A percentile compares a stretch with the other conserved stretches of the same genome.
Evolutionary conservation across 257 asterid species (phyloP).

Genomic region (Fraxinus americana): DNA sequence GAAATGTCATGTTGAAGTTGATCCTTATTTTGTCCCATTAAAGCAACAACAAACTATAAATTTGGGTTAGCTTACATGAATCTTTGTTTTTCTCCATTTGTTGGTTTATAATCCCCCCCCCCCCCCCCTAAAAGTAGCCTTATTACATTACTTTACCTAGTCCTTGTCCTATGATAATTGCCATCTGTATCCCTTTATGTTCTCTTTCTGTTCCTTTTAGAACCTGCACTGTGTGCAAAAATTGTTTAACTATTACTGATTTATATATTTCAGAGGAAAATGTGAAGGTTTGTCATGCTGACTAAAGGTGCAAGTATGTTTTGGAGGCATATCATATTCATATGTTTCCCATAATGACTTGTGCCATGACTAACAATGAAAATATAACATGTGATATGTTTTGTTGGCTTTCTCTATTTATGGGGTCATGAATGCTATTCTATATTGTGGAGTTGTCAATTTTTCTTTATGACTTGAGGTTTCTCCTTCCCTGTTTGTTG

Average conservation of each 20-base stretch:
- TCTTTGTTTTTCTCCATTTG: not conserved
- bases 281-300: not conserved
- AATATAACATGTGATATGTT: not conserved
- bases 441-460: not conserved
- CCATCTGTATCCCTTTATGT: not conserved
- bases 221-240: not conserved
- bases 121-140: not conserved
- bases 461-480: not conserved
- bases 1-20: constrained; percentile 14
- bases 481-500: not conserved
- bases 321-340: not conserved
- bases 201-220: not conserved
- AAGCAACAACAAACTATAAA: not conserved
- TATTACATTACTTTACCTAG: not conserved
- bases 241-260: not conserved
- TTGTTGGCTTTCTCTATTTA: not conserved
- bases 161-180: not conserved
- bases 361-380: not conserved
- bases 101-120: too few species aligned
- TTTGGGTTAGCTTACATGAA: not conserved
- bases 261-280: not conserved
- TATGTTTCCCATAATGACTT: not conserved
- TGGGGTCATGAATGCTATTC: not conserved
- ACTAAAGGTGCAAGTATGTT: not conserved
- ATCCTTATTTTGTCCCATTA: not conserved